These are phyloP conservation scores for Sutorius eximius DNA, from an alignment of 1,284 basidiomycete genomes.

Conservation along the genomic window DNA sequence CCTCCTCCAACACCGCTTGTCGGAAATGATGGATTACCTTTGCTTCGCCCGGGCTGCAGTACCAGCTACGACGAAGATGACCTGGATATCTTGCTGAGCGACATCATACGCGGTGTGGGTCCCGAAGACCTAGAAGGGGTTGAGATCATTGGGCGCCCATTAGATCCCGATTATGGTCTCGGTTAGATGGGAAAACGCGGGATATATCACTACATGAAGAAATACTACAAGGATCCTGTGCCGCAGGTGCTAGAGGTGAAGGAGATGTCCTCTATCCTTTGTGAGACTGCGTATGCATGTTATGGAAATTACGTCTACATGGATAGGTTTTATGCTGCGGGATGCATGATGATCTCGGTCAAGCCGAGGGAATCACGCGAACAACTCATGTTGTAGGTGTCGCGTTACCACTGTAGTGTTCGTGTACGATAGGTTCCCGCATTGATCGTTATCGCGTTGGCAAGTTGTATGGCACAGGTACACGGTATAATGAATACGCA, in stretches of 20 bases:
- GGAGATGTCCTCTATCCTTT: not conserved
- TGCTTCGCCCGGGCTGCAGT: not conserved
- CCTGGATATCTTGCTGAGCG: not conserved
- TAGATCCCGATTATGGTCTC: not conserved
- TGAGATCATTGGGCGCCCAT: not conserved
- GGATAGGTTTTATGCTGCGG: not conserved
- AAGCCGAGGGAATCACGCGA: not conserved
- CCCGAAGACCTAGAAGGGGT: not conserved
- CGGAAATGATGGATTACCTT: too few species aligned
- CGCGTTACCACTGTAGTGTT: not conserved
- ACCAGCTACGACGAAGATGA: not conserved
- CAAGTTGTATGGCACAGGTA: too few species aligned
- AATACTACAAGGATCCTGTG: not conserved
- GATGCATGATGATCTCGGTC: constrained; percentile 3
- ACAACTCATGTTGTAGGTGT: not conserved
- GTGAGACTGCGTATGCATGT: not conserved
- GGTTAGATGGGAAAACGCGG: not conserved
- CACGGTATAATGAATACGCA: too few species aligned
- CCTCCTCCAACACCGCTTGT: too few species aligned
- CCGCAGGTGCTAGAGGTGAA: constrained; percentile 1
- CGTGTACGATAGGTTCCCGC: not conserved
- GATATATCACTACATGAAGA: not conserved
- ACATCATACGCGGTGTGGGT: not conserved
- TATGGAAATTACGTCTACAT: not conserved
- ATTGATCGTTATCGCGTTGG: too few species aligned